These are phyloP conservation scores for Kluyveromyces lactis DNA, from an alignment of 805 yeast genomes.

Conservation along the genomic window DNA sequence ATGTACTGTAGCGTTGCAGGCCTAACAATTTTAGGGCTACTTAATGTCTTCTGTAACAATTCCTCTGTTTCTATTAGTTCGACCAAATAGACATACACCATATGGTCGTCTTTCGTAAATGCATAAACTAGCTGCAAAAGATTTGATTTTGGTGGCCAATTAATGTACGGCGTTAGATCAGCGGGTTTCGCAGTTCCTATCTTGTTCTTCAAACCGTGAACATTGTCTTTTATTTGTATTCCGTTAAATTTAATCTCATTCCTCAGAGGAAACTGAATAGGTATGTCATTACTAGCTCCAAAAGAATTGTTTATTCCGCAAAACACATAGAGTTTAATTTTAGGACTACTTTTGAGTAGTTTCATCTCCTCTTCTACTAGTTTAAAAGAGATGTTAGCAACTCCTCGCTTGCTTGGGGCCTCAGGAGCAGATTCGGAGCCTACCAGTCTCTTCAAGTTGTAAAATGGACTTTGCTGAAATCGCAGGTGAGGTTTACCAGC, in stretches of 20 bases:
- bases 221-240: conserved; percentile 39
- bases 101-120: conserved; percentile 42
- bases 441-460: conserved; percentile 37
- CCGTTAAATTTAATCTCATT: conserved; percentile 60
- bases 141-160: conserved; percentile 30
- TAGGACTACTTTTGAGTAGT: conserved; percentile 27
- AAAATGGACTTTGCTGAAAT: conserved; percentile 52
- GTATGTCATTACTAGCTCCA: conserved; percentile 44
- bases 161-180: conserved; percentile 51
- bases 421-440: conserved; percentile 39
- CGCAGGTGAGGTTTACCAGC: conserved; percentile 10
- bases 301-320: conserved; percentile 39
- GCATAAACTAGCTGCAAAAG: conserved; percentile 48
- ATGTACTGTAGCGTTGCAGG: conserved; percentile 44
- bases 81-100: conserved; percentile 53
- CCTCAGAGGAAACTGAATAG: conserved; percentile 69
- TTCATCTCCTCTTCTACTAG: conserved; percentile 36
- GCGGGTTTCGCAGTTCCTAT: conserved; percentile 80
- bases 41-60: conserved; percentile 34
- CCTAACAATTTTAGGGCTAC: conserved; percentile 44
- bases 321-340: conserved; percentile 40
- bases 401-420: conserved; percentile 38
- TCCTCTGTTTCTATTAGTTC: conserved; percentile 36
- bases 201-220: conserved; percentile 67
- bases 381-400: conserved; percentile 34